Evolutionary conservation across 192 early-diverging fungal species (phyloP), one percentile per base, ranked within the genome.

Genomic region (Entomortierella chlamydospora): DNA sequence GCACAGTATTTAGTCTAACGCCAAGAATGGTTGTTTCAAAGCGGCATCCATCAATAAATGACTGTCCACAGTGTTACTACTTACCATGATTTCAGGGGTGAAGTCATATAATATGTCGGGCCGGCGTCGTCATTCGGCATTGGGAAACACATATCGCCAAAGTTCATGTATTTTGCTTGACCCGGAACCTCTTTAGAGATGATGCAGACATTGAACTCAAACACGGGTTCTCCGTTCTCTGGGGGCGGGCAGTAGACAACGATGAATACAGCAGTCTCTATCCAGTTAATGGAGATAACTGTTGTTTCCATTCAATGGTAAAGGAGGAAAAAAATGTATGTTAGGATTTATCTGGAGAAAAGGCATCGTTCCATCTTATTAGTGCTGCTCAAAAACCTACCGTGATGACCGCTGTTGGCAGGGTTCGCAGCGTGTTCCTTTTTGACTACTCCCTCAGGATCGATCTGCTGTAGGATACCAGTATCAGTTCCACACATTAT

Each of bases 281-380:
- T 62, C 96, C 96, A 97, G 11, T 90, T 65, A 13, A 97, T 73
- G 33, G 86, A 81, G 37, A 89, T 57, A 2, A 95, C 94, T 87
- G 79, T 50, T 39, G 10, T 37, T 37, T 37, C 34, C 34, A 37
- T 58, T 18, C 30, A 2, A 52, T 6, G 31, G n/a, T 0, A 4
- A 26, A 25, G 15, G 2, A 23, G 15, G 2, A 65, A 26, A 34
- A 34, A 39, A 23, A 17, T 30, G 31, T 25, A 13, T 6, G n/a
- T n/a, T n/a, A n/a, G n/a, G n/a, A n/a, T n/a, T n/a, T n/a, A n/a
- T n/a, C n/a, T n/a, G n/a, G n/a, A n/a, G n/a, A n/a, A n/a, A n/a
- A n/a, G n/a, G n/a, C n/a, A n/a, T n/a, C n/a, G n/a, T n/a, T n/a
- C n/a, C n/a, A n/a, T 30, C 20, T 23, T 26, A 26, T 26, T 28